These are phyloP conservation scores for Kwoniella dendrophila DNA, from an alignment of 768 basidiomycete genomes.

Conservation along the genomic window DNA sequence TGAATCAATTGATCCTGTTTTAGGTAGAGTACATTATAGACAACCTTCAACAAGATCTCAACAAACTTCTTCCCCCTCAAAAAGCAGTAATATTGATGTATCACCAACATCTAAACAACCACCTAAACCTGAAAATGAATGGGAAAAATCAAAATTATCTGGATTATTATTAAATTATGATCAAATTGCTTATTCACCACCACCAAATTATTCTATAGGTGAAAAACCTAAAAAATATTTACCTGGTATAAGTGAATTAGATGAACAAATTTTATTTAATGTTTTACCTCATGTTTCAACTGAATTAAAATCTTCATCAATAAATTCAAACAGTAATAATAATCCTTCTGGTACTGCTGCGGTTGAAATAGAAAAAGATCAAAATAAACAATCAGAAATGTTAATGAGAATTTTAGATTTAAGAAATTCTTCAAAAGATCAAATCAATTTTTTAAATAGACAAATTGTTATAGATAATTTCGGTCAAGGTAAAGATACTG, in stretches of 20 bases:
- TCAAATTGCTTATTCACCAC: constrained; percentile 36
- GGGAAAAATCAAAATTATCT: constrained; percentile 41
- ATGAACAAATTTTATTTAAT: constrained; percentile 66
- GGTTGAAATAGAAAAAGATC: constrained; percentile 49
- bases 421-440: constrained; percentile 80
- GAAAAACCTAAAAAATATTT: constrained; percentile 32
- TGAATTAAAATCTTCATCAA: constrained; percentile 21
- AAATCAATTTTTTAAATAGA: constrained; percentile 85
- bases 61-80: neutral
- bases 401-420: constrained; percentile 77
- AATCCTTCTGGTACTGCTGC: too few relatives aligned
- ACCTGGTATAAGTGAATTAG: constrained; percentile 57
- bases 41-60: constrained; percentile 15
- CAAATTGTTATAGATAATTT: constrained; percentile 76
- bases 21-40: constrained; percentile 20
- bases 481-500: constrained; percentile 70
- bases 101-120: constrained; percentile 9
- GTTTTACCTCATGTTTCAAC: constrained; percentile 65
- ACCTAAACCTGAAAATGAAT: constrained; percentile 24
- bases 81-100: neutral
- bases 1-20: constrained; percentile 57
- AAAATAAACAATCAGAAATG: constrained; percentile 52
- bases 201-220: constrained; percentile 33
- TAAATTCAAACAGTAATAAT: constrained; percentile 52
- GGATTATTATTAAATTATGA: constrained; percentile 39